Evolutionary conservation across 192 early-diverging fungal genomes (phyloP).

Genomic region (Backusella morwellensis): DNA sequence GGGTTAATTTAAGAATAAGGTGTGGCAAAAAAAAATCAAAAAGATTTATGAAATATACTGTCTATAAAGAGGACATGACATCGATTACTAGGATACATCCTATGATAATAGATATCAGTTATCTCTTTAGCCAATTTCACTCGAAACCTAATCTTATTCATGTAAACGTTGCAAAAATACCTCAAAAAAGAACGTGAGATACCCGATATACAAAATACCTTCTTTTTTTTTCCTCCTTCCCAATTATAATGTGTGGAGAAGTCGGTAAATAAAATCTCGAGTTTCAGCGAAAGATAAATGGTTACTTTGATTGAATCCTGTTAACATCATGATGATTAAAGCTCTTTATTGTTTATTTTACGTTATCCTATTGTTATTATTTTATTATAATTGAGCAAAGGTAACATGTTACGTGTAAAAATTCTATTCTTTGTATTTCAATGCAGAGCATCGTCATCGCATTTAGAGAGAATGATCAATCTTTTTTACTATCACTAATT

Average conservation of each 20-base stretch:
- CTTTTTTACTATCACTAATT: background rate
- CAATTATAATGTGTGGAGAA: background rate
- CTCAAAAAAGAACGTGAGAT: background rate
- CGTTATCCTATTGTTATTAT: background rate
- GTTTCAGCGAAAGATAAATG: background rate
- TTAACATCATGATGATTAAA: background rate
- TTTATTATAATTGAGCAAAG: background rate
- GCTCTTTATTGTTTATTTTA: background rate
- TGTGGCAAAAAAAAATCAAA: background rate
- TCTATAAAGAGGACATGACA: slow-evolving; percentile 3
- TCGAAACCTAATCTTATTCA: background rate
- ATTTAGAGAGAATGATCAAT: too few relatives aligned
- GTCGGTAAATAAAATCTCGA: background rate
- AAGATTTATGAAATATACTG: background rate
- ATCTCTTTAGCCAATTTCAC: background rate
- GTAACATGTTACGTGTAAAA: background rate
- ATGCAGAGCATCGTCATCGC: background rate
- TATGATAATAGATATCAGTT: background rate
- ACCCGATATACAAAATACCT: background rate
- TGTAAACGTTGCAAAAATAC: background rate
- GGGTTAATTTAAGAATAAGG: background rate
- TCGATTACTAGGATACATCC: background rate
- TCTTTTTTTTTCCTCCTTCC: background rate
- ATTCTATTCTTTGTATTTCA: background rate
- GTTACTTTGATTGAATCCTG: background rate